Percentiles rank a stretch among this genome's conserved stretches.
Conservation (phyloP, 1,139 yeast genomes). For the Zygoascus sp. region DNA sequence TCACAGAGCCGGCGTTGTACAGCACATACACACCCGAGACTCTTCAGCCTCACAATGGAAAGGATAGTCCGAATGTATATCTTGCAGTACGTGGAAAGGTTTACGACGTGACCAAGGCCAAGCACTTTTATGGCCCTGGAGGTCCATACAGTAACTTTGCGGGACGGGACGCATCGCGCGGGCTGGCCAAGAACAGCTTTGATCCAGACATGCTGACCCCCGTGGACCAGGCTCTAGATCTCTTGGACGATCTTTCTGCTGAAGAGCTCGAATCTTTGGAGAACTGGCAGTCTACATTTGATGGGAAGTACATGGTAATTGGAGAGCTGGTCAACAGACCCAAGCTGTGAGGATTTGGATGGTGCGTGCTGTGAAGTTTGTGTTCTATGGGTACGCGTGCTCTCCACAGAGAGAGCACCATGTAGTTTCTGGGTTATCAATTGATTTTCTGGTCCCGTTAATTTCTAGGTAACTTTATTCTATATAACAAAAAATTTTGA, state of each 20-base stretch:
- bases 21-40: conserved; percentile 78
- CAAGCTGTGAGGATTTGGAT: background rate
- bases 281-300: conserved; percentile 81
- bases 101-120: conserved; percentile 77
- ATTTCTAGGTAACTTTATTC: too few relatives aligned
- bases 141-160: conserved; percentile 96
- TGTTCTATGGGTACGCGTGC: too few relatives aligned
- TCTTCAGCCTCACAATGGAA: conserved; percentile 73
- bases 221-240: conserved; percentile 59
- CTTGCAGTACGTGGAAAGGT: conserved; percentile 83
- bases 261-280: conserved; percentile 67
- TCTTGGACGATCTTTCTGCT: conserved; percentile 52
- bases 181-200: conserved; percentile 85
- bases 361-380: too few relatives aligned
- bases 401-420: too few relatives aligned
- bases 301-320: conserved; percentile 47
- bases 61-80: conserved; percentile 66
- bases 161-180: conserved; percentile 94
- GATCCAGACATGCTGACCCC: conserved; percentile 46
- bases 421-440: too few relatives aligned
- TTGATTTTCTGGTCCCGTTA: too few relatives aligned
- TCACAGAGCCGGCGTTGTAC: conserved; percentile 42
- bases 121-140: conserved; percentile 90
- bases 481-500: background rate
- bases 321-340: conserved; percentile 32